phyloP scores from a whole-genome alignment of 1,284 basidiomycete genomes.

The Anthracocystis walkeri region DNA sequence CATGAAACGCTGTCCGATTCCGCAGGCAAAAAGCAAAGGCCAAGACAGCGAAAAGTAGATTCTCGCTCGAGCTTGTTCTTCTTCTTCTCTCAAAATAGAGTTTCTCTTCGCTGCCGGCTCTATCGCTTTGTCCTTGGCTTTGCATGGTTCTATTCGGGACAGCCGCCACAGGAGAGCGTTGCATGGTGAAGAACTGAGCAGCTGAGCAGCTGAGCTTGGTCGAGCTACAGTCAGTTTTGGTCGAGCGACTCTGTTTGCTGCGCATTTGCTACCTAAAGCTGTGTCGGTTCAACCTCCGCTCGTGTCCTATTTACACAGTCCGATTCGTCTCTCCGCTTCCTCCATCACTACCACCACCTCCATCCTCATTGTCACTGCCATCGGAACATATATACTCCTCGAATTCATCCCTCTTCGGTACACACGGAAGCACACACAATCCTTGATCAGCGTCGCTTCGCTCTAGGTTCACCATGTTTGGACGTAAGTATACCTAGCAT shows the following conservation, averaged over 20 bases:
- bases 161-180: background rate
- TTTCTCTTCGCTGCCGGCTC: constrained; percentile 1
- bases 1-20: constrained; percentile 25
- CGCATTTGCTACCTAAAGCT: background rate
- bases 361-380: background rate
- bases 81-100: background rate
- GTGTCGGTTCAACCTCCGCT: constrained; percentile 25
- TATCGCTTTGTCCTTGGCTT: background rate
- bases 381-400: background rate
- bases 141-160: background rate
- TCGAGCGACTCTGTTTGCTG: background rate
- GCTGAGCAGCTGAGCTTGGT: background rate
- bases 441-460: background rate
- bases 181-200: background rate
- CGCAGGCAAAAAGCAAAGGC: constrained; percentile 8
- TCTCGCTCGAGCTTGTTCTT: constrained; percentile 18
- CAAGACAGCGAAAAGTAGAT: constrained; percentile 15
- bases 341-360: constrained; percentile 11
- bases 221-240: background rate
- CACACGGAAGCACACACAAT: background rate
- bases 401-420: background rate
- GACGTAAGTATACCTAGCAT: constrained; percentile 18
- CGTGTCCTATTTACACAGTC: constrained; percentile 39
- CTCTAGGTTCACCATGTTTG: constrained; percentile 20
- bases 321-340: constrained; percentile 16